Base-by-base conservation (phyloP, 768 basidiomycete species). In the Cystofilobasidium bisporidii region DNA sequence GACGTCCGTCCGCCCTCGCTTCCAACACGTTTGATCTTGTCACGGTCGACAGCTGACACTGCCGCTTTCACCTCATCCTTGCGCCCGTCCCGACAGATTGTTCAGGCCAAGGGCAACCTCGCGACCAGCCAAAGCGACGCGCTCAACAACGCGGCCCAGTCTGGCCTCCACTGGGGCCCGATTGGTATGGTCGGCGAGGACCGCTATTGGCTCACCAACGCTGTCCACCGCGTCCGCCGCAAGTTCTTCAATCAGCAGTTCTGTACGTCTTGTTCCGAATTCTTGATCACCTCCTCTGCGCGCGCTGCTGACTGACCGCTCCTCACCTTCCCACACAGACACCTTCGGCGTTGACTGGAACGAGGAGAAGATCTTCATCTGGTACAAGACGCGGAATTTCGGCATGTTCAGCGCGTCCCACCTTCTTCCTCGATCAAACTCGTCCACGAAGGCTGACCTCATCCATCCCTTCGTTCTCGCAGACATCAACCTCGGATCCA, bases 201-300 rank as follows among this genome's bases (percentile, higher is more conserved):
- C 72, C 80, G 84, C 45, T 82, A 81, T 28, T 81, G 78, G 61
- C 85, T 85, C 78, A 91, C 91, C 11, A 89, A 82, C 74, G 88
- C 89, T 32, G 87, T 83, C 81, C 85, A 85, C 84, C 77, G 79
- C 28, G 76, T 86, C 71, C 82, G 87, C 26, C 82, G 88, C 61
- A 71, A 72, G 5, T 81, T 83, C 69, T 91, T 84, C 74, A 84
- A 84, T 70, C 79, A 85, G 60, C 80, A 73, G 24, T 92, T 87
- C 81, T 89, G 91, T 74, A 87, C 84, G 5, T 93, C 87, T n/a
- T n/a, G n/a, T n/a, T n/a, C n/a, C n/a, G n/a, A n/a, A n/a, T n/a
- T n/a, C n/a, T n/a, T n/a, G n/a, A n/a, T n/a, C 74, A 15, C 32
- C 38, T 59, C 38, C 30, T 6, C 15, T 59, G n/a, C n/a, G n/a